phyloP scores from a whole-genome alignment of 768 basidiomycete genomes.

The Russula sp. region DNA sequence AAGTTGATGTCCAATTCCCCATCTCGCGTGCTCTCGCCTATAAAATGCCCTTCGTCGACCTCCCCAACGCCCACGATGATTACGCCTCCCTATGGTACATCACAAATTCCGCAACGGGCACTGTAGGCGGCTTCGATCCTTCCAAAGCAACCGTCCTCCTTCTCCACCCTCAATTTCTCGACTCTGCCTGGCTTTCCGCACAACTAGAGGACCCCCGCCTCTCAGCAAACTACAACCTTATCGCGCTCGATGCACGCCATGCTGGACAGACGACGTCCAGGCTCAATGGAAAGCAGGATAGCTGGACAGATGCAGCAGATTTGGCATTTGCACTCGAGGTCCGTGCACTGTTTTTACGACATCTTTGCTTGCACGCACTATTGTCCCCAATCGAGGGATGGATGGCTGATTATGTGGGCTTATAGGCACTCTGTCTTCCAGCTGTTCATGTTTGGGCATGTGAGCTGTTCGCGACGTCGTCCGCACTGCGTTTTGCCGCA shows the following conservation, averaged over 20 bases:
- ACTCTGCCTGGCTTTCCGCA: slow-evolving; percentile 32
- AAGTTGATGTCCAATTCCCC: too few relatives aligned
- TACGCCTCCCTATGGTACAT: slow-evolving; percentile 35
- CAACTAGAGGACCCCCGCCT: slow-evolving; percentile 35
- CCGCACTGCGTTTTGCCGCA: slow-evolving; percentile 33
- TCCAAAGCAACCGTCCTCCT: slow-evolving; percentile 33
- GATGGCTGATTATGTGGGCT: neutral
- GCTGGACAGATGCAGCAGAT: slow-evolving; percentile 36
- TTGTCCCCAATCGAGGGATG: neutral
- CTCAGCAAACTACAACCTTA: slow-evolving; percentile 31
- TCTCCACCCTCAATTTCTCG: slow-evolving; percentile 34
- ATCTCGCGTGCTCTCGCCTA: neutral
- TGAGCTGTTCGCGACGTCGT: slow-evolving; percentile 31
- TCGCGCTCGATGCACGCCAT: slow-evolving; percentile 34
- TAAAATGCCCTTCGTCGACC: slow-evolving; percentile 31
- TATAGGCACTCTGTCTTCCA: slow-evolving; percentile 31
- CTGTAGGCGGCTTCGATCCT: slow-evolving; percentile 32
- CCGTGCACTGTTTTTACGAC: neutral
- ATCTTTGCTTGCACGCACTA: neutral
- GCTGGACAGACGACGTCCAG: slow-evolving; percentile 29
- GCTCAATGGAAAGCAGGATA: slow-evolving; percentile 30
- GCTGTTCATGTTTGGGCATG: slow-evolving; percentile 35
- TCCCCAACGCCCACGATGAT: slow-evolving; percentile 25
- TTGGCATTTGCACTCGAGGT: slow-evolving; percentile 32
- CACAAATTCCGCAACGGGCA: slow-evolving; percentile 33